Conservation (phyloP, 1,284 basidiomycete species). For the Apiotrichum gamsii region DNA sequence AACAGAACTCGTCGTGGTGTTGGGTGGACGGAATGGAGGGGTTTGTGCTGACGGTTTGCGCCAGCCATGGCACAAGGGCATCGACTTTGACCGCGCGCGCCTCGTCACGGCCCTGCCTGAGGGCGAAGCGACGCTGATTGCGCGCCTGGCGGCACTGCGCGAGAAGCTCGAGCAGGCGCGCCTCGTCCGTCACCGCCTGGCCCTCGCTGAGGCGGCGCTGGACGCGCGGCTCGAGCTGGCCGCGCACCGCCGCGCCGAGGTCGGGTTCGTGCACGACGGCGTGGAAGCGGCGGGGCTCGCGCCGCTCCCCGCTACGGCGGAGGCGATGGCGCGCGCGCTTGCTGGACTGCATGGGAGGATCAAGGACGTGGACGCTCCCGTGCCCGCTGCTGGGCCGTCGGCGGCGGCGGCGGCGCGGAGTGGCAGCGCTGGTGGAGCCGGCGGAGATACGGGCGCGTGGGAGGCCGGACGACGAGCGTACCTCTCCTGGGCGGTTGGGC, state of each 20-base stretch:
- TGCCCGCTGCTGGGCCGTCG: too few species aligned
- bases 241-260: slow-evolving; percentile 37
- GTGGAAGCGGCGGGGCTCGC: slow-evolving; percentile 28
- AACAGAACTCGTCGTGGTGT: neutral
- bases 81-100: slow-evolving; percentile 44
- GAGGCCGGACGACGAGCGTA: slow-evolving; percentile 46
- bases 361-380: slow-evolving; percentile 22
- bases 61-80: slow-evolving; percentile 46
- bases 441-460: slow-evolving; percentile 26
- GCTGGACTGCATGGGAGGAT: slow-evolving; percentile 28
- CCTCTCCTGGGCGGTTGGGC: slow-evolving; percentile 42
- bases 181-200: slow-evolving; percentile 31
- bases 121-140: slow-evolving; percentile 32
- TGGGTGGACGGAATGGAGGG: neutral
- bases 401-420: neutral
- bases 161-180: slow-evolving; percentile 42
- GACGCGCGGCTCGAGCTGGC: slow-evolving; percentile 36
- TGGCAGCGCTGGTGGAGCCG: neutral
- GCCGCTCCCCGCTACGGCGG: slow-evolving; percentile 32
- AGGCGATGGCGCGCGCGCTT: slow-evolving; percentile 20
- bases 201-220: slow-evolving; percentile 36
- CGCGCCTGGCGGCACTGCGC: slow-evolving; percentile 32
- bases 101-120: slow-evolving; percentile 32
- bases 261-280: slow-evolving; percentile 41
- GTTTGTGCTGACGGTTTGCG: slow-evolving; percentile 1